Percentiles rank a stretch among this genome's conserved stretches.
phyloP scores from a whole-genome alignment of 306 rosid genomes.

The Cicer arietinum region DNA sequence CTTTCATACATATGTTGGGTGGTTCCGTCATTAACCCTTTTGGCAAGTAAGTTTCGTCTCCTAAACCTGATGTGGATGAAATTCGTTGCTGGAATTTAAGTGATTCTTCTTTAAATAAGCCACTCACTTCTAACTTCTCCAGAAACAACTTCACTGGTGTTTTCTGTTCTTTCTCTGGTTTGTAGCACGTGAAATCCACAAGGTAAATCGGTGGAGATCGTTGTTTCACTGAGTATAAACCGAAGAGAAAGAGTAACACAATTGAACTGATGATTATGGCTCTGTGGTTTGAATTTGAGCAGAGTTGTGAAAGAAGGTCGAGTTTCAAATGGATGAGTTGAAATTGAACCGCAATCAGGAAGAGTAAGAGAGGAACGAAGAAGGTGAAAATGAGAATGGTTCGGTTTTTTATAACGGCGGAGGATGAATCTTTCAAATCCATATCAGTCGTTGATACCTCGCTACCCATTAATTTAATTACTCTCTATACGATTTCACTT shows the following conservation, averaged over 20 bases:
- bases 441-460: slow-evolving; percentile 43
- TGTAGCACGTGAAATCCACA: slow-evolving; percentile 82
- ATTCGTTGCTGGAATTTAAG: slow-evolving; percentile 57
- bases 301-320: slow-evolving; percentile 46
- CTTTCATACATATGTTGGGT: slow-evolving; percentile 59
- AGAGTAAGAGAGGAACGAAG: slow-evolving; percentile 56
- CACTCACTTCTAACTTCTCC: slow-evolving; percentile 63
- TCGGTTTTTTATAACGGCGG: slow-evolving; percentile 79
- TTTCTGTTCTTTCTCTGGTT: slow-evolving; percentile 67
- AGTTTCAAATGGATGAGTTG: slow-evolving; percentile 58
- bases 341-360: slow-evolving; percentile 44
- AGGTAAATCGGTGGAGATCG: slow-evolving; percentile 68
- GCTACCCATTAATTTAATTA: too few relatives aligned
- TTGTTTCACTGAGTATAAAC: slow-evolving; percentile 59
- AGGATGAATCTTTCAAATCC: slow-evolving; percentile 79
- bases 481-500: too few relatives aligned
- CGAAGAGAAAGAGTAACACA: slow-evolving; percentile 52
- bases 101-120: slow-evolving; percentile 57
- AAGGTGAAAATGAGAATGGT: slow-evolving; percentile 56
- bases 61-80: slow-evolving; percentile 68
- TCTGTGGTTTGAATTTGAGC: slow-evolving; percentile 46
- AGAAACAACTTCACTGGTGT: slow-evolving; percentile 54
- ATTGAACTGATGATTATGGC: slow-evolving; percentile 51
- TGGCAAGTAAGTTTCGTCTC: slow-evolving; percentile 71
- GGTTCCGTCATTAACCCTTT: slow-evolving; percentile 64